These are phyloP conservation scores for Cardiospermum halicacabum DNA, from an alignment of 345 rosid genomes.

Conservation along the genomic window DNA sequence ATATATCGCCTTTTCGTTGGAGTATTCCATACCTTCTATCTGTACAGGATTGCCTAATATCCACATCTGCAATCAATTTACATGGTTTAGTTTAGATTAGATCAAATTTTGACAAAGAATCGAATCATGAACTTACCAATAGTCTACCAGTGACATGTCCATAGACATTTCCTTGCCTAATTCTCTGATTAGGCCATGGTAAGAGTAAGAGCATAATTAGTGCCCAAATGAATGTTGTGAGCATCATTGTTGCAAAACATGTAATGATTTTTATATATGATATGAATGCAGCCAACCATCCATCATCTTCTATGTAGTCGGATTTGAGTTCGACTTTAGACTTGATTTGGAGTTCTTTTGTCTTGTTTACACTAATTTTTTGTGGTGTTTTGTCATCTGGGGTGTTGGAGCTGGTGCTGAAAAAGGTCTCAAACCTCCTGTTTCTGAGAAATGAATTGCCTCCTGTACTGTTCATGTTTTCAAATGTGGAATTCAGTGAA, in stretches of 20 bases:
- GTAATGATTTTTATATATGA: slow-evolving; percentile 41
- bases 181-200: slow-evolving; percentile 51
- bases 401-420: slow-evolving; percentile 21
- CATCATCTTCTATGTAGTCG: slow-evolving; percentile 36
- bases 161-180: slow-evolving; percentile 47
- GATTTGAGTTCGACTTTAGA: slow-evolving; percentile 10
- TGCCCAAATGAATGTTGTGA: slow-evolving; percentile 46
- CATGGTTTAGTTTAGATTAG: not conserved
- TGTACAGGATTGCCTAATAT: slow-evolving; percentile 47
- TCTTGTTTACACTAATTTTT: slow-evolving; percentile 14
- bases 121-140: slow-evolving; percentile 34
- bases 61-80: slow-evolving; percentile 49
- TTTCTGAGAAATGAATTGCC: slow-evolving; percentile 35
- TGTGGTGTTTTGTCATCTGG: slow-evolving; percentile 14
- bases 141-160: slow-evolving; percentile 60
- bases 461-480: slow-evolving; percentile 31
- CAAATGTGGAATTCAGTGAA: slow-evolving; percentile 1
- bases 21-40: slow-evolving; percentile 43
- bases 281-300: slow-evolving; percentile 33
- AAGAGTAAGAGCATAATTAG: slow-evolving; percentile 36
- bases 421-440: slow-evolving; percentile 41
- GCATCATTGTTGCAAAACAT: slow-evolving; percentile 46
- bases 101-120: not conserved
- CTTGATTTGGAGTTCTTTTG: slow-evolving; percentile 12
- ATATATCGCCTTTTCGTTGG: slow-evolving; percentile 45